Evolutionary conservation across 2,329 filamentous ascomycete genomes (phyloP).

Genomic region (Neophaeococcomyces mojaviensis): DNA sequence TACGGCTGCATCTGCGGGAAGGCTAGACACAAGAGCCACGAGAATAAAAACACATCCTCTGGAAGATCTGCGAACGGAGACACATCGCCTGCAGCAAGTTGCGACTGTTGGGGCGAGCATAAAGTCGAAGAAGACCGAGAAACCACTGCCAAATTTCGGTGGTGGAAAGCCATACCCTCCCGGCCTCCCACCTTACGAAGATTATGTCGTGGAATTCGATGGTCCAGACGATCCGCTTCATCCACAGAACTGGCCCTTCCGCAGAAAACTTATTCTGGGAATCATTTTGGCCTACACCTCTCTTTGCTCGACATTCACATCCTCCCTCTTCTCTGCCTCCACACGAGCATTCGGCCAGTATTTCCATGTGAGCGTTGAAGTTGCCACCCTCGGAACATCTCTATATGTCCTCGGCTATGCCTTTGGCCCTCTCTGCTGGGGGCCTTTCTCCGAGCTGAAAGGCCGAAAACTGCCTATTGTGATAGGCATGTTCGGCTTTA

Average conservation of each 20-base stretch:
- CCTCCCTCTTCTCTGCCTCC: slow-evolving; percentile 62
- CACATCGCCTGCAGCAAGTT: slow-evolving; percentile 31
- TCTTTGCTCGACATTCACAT: slow-evolving; percentile 45
- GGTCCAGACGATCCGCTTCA: slow-evolving; percentile 76
- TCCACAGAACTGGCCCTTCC: slow-evolving; percentile 76
- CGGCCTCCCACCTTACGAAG: slow-evolving; percentile 47
- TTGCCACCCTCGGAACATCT: slow-evolving; percentile 33
- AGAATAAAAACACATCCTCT: slow-evolving; percentile 22
- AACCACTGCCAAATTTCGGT: slow-evolving; percentile 38
- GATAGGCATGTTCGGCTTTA: slow-evolving; percentile 44
- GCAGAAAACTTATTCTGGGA: slow-evolving; percentile 51
- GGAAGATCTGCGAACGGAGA: slow-evolving; percentile 22
- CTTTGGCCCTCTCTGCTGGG: slow-evolving; percentile 44
- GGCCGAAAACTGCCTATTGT: slow-evolving; percentile 44
- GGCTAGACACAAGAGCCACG: slow-evolving; percentile 9
- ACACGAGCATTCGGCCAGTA: slow-evolving; percentile 49
- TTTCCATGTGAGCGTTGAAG: slow-evolving; percentile 48
- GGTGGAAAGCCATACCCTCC: slow-evolving; percentile 52
- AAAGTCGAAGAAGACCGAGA: slow-evolving; percentile 25
- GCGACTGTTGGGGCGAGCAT: slow-evolving; percentile 34
- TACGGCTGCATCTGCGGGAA: slow-evolving; percentile 14
- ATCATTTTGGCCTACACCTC: slow-evolving; percentile 23
- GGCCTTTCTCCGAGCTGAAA: slow-evolving; percentile 46
- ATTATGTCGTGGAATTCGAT: slow-evolving; percentile 66
- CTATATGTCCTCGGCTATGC: slow-evolving; percentile 42